Conservation (phyloP, 2,329 filamentous ascomycete species). For the Orbilia blumenaviensis region DNA sequence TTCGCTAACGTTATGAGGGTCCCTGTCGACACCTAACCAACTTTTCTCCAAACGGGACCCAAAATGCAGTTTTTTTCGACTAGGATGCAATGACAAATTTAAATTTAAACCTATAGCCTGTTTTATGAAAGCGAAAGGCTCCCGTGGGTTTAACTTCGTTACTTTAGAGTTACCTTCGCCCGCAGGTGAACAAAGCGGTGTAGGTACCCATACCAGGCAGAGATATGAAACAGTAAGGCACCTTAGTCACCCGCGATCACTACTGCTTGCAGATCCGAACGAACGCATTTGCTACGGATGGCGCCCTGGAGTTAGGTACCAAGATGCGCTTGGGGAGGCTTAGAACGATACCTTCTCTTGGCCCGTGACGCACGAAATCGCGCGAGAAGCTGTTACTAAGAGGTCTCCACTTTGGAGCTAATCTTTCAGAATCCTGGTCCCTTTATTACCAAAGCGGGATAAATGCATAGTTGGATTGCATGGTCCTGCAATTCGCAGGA, state of each 20-base stretch:
- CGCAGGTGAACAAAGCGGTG: not conserved
- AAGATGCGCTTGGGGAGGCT: slow-evolving; percentile 22
- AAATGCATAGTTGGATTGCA: slow-evolving; percentile 17
- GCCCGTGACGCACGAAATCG: slow-evolving; percentile 7
- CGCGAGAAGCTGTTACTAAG: slow-evolving; percentile 12
- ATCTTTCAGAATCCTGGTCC: not conserved
- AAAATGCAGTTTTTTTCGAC: slow-evolving; percentile 21
- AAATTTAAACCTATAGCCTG: not conserved
- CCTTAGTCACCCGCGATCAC: slow-evolving; percentile 26
- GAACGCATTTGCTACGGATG: slow-evolving; percentile 28
- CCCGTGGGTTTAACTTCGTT: not conserved
- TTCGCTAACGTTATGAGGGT: slow-evolving; percentile 41
- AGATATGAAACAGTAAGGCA: slow-evolving; percentile 26
- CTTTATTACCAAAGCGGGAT: slow-evolving; percentile 27
- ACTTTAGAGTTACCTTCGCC: not conserved
- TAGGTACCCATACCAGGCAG: not conserved
- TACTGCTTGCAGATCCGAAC: slow-evolving; percentile 10
- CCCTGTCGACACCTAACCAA: slow-evolving; percentile 8
- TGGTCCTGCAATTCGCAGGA: slow-evolving; percentile 38
- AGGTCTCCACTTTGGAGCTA: slow-evolving; percentile 35
- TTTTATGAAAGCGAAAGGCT: not conserved
- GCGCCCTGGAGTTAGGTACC: not conserved
- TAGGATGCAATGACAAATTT: slow-evolving; percentile 46
- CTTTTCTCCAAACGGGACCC: not conserved
- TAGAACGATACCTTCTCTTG: slow-evolving; percentile 27